phyloP scores from a whole-genome alignment of 768 basidiomycete genomes.

The Calocera viscosa region DNA sequence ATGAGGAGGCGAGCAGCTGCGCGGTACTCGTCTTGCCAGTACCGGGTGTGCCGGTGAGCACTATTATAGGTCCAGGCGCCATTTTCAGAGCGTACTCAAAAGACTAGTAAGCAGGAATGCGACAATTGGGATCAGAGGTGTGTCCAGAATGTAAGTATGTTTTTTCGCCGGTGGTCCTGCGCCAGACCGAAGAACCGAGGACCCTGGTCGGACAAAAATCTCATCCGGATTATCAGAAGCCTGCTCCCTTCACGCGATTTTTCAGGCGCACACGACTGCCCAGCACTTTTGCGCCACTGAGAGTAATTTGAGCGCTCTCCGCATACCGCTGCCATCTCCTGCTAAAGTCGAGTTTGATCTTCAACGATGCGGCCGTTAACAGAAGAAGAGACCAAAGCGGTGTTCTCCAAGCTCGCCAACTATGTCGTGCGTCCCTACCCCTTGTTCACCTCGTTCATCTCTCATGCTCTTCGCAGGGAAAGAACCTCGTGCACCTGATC shows the following conservation, averaged over 20 bases:
- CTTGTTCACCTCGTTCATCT: neutral
- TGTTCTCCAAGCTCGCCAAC: constrained; percentile 94
- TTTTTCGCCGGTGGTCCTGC: too few relatives aligned
- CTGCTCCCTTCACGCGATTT: too few relatives aligned
- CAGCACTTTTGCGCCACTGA: too few relatives aligned
- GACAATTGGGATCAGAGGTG: too few relatives aligned
- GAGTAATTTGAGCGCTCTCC: too few relatives aligned
- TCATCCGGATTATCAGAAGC: too few relatives aligned
- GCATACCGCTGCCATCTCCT: neutral
- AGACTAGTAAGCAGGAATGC: too few relatives aligned
- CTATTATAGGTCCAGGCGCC: constrained; percentile 32
- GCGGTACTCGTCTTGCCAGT: constrained; percentile 85
- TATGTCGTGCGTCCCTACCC: constrained; percentile 58
- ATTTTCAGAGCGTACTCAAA: neutral
- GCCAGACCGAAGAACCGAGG: too few relatives aligned
- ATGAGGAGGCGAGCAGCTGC: constrained; percentile 61
- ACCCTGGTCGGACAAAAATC: too few relatives aligned
- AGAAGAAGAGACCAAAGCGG: constrained; percentile 90
- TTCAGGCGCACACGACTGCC: too few relatives aligned
- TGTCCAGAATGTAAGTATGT: too few relatives aligned
- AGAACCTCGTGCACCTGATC: constrained; percentile 89
- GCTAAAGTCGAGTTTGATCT: neutral
- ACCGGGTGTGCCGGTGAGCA: constrained; percentile 85
- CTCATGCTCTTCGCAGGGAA: constrained; percentile 45
- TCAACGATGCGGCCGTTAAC: constrained; percentile 80